A percentile compares a stretch with the other conserved stretches of the same genome.
Conservation (phyloP, 768 basidiomycete genomes). For the Lactifluus rugatus region DNA sequence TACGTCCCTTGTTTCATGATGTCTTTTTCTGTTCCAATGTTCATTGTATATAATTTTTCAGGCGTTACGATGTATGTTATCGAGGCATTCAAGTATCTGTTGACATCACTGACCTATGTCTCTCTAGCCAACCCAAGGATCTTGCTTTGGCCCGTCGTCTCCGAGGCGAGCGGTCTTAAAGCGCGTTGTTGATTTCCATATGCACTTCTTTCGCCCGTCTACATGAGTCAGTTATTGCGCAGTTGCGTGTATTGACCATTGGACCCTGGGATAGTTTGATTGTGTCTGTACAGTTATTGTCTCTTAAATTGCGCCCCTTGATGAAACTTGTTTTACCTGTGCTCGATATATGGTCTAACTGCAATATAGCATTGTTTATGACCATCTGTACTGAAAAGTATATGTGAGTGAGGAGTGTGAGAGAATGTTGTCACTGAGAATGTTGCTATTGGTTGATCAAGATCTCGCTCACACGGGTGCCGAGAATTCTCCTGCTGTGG, state of each 20-base stretch:
- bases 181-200: not conserved
- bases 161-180: slow-evolving; percentile 67
- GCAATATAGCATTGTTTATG: not conserved
- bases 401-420: not conserved
- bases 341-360: slow-evolving; percentile 2
- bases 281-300: slow-evolving; percentile 12
- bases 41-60: not conserved
- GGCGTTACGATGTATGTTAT: slow-evolving; percentile 21
- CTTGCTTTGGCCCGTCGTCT: slow-evolving; percentile 70
- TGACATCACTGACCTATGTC: slow-evolving; percentile 21
- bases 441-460: not conserved
- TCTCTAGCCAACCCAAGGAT: slow-evolving; percentile 65
- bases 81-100: not conserved
- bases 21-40: not conserved
- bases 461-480: no score
- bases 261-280: slow-evolving; percentile 4
- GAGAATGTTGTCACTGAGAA: no score
- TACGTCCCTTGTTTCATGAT: not conserved
- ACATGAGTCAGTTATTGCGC: not conserved
- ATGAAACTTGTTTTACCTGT: not conserved
- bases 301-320: slow-evolving; percentile 5
- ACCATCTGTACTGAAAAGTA: not conserved
- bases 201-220: not conserved
- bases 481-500: no score
- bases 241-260: slow-evolving; percentile 4